Percentiles rank a stretch among this genome's conserved stretches.
phyloP scores from a whole-genome alignment of 2,329 filamentous ascomycete genomes.

The Ustilaginoidea virens region DNA sequence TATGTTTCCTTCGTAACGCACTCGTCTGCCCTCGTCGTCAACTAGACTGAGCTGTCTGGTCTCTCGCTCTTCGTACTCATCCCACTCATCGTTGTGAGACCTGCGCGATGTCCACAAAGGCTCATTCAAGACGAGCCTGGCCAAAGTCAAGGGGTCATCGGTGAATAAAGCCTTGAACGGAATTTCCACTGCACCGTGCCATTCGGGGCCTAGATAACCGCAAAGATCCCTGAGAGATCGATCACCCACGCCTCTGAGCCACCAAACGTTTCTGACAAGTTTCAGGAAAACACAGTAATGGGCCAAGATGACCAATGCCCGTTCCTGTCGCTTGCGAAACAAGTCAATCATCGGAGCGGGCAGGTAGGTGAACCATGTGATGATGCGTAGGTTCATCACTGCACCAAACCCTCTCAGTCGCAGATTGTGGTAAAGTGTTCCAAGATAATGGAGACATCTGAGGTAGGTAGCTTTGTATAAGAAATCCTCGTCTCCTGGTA shows the following conservation, averaged over 20 bases:
- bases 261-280: slow-evolving; percentile 29
- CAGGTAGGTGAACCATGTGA: slow-evolving; percentile 37
- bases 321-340: slow-evolving; percentile 23
- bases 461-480: slow-evolving; percentile 25
- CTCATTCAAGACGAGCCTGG: slow-evolving; percentile 27
- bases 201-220: slow-evolving; percentile 22
- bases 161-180: slow-evolving; percentile 21
- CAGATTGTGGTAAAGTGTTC: slow-evolving; percentile 35
- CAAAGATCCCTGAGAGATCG: slow-evolving; percentile 29
- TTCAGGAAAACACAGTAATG: slow-evolving; percentile 37
- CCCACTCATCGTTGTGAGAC: neutral
- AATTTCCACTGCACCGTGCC: slow-evolving; percentile 13
- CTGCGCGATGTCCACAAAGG: slow-evolving; percentile 20
- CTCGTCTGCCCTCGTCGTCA: slow-evolving; percentile 4
- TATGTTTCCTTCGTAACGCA: neutral
- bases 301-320: slow-evolving; percentile 35
- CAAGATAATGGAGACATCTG: slow-evolving; percentile 30
- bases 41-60: slow-evolving; percentile 4
- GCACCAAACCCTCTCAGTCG: slow-evolving; percentile 23
- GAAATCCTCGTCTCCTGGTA: slow-evolving; percentile 25
- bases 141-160: slow-evolving; percentile 19
- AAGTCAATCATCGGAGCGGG: slow-evolving; percentile 28
- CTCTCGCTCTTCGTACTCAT: neutral
- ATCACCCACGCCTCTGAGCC: slow-evolving; percentile 30
- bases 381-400: slow-evolving; percentile 31